Conservation (phyloP, 202 grass and related monocot species). For the Zoysia matrella region DNA sequence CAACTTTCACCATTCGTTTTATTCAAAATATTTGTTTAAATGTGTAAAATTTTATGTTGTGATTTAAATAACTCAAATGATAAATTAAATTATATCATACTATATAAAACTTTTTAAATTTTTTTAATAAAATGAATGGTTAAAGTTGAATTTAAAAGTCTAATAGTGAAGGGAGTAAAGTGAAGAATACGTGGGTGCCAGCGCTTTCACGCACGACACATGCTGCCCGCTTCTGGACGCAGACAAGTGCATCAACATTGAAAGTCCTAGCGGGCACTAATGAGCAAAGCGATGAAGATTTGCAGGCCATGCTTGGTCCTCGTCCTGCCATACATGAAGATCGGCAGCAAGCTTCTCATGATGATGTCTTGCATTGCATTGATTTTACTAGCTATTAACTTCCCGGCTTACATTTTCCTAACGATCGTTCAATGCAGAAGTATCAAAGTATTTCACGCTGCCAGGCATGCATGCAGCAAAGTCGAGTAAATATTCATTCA, state of each 20-base stretch:
- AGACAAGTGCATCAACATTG: too few relatives aligned
- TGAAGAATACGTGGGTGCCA: too few relatives aligned
- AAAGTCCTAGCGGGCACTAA: background rate
- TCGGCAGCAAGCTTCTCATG: slow-evolving; percentile 40
- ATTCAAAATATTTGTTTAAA: too few relatives aligned
- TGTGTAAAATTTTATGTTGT: too few relatives aligned
- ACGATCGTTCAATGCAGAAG: background rate
- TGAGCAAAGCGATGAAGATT: slow-evolving; percentile 12
- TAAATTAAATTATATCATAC: too few relatives aligned
- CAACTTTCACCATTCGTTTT: too few relatives aligned
- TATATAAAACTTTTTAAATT: too few relatives aligned
- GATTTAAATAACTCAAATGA: too few relatives aligned
- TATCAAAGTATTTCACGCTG: slow-evolving; percentile 25
- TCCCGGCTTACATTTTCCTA: slow-evolving; percentile 4
- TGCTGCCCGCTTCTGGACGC: background rate
- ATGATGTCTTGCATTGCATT: slow-evolving; percentile 18
- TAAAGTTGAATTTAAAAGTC: too few relatives aligned
- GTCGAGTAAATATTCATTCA: slow-evolving; percentile 42
- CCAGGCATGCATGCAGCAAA: slow-evolving; percentile 3
- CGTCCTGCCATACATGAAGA: background rate
- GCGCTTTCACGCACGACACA: slow-evolving; percentile 13
- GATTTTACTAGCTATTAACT: slow-evolving; percentile 33
- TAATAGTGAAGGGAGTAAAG: too few relatives aligned
- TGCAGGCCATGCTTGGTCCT: slow-evolving; percentile 12
- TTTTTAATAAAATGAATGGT: too few relatives aligned